These are phyloP conservation scores for Candida qinlingensis DNA, from an alignment of 805 yeast species.

Conservation along the genomic window DNA sequence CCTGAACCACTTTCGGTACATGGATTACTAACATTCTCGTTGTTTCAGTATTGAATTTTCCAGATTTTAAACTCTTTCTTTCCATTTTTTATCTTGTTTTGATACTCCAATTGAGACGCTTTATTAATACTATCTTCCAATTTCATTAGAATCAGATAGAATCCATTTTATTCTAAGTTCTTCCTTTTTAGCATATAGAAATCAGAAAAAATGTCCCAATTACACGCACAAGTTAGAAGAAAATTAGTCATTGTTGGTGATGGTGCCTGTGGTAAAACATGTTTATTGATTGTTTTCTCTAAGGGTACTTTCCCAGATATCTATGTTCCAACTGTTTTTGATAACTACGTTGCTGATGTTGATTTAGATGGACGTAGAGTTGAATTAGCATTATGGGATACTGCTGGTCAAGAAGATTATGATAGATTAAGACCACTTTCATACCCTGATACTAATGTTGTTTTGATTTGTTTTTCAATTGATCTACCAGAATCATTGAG, in stretches of 20 bases:
- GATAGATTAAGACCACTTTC: slow-evolving; percentile 89
- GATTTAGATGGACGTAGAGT: slow-evolving; percentile 88
- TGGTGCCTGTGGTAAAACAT: slow-evolving; percentile 97
- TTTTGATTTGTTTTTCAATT: slow-evolving; percentile 84
- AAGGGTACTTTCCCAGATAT: slow-evolving; percentile 92
- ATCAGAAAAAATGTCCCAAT: slow-evolving; percentile 21
- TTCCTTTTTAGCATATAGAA: background rate
- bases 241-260: slow-evolving; percentile 94
- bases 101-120: background rate
- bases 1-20: background rate
- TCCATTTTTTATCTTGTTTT: background rate
- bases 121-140: background rate
- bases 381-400: slow-evolving; percentile 95
- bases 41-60: slow-evolving; percentile 5
- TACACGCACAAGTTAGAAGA: slow-evolving; percentile 43
- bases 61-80: background rate
- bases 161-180: background rate
- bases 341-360: slow-evolving; percentile 95
- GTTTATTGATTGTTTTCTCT: slow-evolving; percentile 78
- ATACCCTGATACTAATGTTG: slow-evolving; percentile 90
- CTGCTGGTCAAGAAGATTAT: slow-evolving; percentile 98
- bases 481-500: slow-evolving; percentile 90
- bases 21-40: background rate
- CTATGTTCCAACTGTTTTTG: slow-evolving; percentile 94
- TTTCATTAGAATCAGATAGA: background rate